Conservation (phyloP, 306 rosid species). For the Cucurbita pepo region DNA sequence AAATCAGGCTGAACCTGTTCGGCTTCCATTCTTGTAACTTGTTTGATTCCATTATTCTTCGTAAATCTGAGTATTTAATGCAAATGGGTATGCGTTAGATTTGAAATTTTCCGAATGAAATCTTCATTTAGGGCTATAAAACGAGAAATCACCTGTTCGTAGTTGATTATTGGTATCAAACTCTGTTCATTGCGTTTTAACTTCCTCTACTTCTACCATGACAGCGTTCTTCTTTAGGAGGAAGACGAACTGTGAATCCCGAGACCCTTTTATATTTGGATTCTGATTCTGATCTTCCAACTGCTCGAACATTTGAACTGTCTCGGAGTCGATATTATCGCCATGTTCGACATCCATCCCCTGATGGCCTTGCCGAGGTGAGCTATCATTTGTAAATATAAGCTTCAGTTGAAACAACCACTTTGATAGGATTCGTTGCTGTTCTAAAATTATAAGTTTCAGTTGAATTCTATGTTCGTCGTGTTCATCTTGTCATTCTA, state of each 20-base stretch:
- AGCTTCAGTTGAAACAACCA: not conserved
- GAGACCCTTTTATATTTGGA: constrained; percentile 43
- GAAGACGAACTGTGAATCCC: constrained; percentile 39
- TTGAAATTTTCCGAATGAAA: not conserved
- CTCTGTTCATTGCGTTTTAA: not conserved
- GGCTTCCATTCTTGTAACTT: not conserved
- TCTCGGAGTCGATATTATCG: constrained; percentile 43
- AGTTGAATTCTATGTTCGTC: not conserved
- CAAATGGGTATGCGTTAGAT: not conserved
- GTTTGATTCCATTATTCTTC: not conserved
- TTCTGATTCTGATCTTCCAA: constrained; percentile 40
- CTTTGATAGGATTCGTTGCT: too few relatives aligned
- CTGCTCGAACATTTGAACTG: constrained; percentile 27
- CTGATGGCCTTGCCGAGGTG: constrained; percentile 75
- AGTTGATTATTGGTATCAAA: not conserved
- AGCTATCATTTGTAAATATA: not conserved
- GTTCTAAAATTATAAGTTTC: not conserved
- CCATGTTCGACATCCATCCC: constrained; percentile 44
- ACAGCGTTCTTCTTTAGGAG: constrained; percentile 60
- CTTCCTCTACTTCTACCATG: constrained; percentile 12
- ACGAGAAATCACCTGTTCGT: not conserved
- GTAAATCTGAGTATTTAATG: not conserved
- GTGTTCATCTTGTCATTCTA: not conserved
- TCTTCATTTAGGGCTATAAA: not conserved
- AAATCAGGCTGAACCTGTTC: not conserved